phyloP scores from a whole-genome alignment of 2,329 filamentous ascomycete genomes.

The Fusarium tanahbumbuense region DNA sequence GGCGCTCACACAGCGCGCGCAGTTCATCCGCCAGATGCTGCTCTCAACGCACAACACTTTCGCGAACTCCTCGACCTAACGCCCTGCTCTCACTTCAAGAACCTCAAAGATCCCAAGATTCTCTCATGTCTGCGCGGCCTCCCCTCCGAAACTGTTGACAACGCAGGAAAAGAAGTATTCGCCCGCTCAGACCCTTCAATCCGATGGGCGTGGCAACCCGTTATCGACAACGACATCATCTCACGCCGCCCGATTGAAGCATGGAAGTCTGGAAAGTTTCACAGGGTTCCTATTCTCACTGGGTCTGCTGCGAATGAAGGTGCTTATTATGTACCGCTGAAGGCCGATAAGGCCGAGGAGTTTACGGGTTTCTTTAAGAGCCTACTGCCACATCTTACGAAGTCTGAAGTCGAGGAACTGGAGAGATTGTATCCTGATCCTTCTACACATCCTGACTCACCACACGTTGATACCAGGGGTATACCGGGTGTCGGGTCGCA shows the following conservation, averaged over 20 bases:
- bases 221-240: conserved; percentile 48
- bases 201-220: conserved; percentile 51
- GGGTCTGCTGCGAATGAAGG: conserved; percentile 49
- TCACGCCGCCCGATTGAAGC: conserved; percentile 47
- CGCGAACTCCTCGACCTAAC: conserved; percentile 48
- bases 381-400: conserved; percentile 43
- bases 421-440: conserved; percentile 40
- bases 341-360: conserved; percentile 35
- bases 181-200: conserved; percentile 45
- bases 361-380: conserved; percentile 46
- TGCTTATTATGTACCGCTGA: conserved; percentile 44
- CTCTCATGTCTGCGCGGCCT: conserved; percentile 42
- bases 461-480: conserved; percentile 31
- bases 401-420: conserved; percentile 25
- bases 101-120: conserved; percentile 45
- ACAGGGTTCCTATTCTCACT: conserved; percentile 48
- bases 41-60: conserved; percentile 47
- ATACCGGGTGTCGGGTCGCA: conserved; percentile 30
- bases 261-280: conserved; percentile 49
- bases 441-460: conserved; percentile 25
- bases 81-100: conserved; percentile 41
- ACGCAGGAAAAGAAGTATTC: conserved; percentile 47
- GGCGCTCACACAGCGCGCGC: conserved; percentile 49
- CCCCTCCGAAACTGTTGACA: conserved; percentile 42
- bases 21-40: conserved; percentile 43